phyloP scores from a whole-genome alignment of 345 rosid species.

The Pistacia atlantica region DNA sequence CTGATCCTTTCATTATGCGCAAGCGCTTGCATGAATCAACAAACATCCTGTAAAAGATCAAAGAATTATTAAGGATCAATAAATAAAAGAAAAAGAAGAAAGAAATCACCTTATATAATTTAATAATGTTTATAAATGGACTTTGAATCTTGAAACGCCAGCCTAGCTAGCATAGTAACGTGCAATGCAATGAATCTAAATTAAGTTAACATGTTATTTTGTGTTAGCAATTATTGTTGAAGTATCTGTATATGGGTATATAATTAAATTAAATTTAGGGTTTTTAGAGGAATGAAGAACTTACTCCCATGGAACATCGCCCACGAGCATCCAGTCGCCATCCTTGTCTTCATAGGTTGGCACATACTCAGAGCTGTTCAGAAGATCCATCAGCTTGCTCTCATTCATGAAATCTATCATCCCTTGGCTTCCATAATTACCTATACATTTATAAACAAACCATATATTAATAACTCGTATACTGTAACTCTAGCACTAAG shows the following conservation, averaged over 20 bases:
- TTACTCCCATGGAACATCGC: conserved; percentile 98
- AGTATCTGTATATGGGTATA: not conserved
- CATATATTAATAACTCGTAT: not conserved
- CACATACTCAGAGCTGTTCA: conserved; percentile 88
- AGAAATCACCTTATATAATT: too few species aligned
- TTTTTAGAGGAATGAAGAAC: conserved; percentile 29
- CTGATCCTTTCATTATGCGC: conserved; percentile 96
- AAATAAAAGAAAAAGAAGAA: not conserved
- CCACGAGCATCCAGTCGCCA: conserved; percentile 99
- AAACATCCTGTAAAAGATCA: conserved; percentile 68
- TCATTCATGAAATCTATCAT: conserved; percentile 99
- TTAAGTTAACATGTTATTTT: not conserved
- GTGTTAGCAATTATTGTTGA: not conserved
- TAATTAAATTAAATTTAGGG: conserved; percentile 9
- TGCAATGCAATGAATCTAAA: not conserved
- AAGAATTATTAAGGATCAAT: not conserved
- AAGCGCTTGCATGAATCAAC: conserved; percentile 96
- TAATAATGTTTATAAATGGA: not conserved
- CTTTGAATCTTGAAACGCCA: not conserved
- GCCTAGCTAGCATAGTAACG: not conserved
- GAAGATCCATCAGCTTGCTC: conserved; percentile 88
- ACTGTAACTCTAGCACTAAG: not conserved
- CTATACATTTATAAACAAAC: conserved; percentile 20
- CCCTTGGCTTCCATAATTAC: conserved; percentile 66
- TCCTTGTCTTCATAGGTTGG: conserved; percentile 97